These are phyloP conservation scores for Boletales sp. DNA, from an alignment of 768 basidiomycete genomes.

Conservation along the genomic window DNA sequence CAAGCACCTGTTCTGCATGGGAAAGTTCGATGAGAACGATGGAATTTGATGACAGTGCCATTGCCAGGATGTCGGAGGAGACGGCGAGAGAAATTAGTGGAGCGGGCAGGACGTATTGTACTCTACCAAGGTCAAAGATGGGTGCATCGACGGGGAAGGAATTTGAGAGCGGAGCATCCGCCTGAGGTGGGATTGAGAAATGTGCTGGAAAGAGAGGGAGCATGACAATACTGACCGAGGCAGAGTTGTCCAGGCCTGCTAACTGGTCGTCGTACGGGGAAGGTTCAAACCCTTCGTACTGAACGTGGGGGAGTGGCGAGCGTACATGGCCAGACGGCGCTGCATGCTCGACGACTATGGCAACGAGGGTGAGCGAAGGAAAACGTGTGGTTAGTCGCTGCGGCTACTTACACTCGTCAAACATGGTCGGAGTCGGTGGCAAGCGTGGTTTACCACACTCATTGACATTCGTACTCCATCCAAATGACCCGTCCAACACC, in stretches of 20 bases:
- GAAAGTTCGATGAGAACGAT: conserved; percentile 89
- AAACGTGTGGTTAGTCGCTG: not conserved
- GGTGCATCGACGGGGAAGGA: conserved; percentile 42
- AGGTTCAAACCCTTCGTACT: conserved; percentile 88
- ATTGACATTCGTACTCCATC: not conserved
- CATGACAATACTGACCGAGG: conserved; percentile 9
- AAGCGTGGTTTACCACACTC: not conserved
- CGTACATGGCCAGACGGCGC: conserved; percentile 41
- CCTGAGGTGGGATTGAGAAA: conserved; percentile 23
- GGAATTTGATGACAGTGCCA: conserved; percentile 73
- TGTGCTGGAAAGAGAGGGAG: not conserved
- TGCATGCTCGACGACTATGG: conserved; percentile 83
- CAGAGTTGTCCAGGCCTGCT: conserved; percentile 39
- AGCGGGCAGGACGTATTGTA: conserved; percentile 86
- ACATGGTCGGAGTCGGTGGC: conserved; percentile 40
- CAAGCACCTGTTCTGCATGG: conserved; percentile 80
- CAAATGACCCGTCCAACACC: conserved; percentile 53
- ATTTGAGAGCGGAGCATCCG: conserved; percentile 21
- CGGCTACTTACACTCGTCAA: conserved; percentile 58
- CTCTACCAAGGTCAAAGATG: conserved; percentile 80
- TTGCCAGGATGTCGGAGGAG: conserved; percentile 82
- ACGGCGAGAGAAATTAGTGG: conserved; percentile 80
- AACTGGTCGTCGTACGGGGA: conserved; percentile 54
- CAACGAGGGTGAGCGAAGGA: not conserved
- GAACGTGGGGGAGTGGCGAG: conserved; percentile 52